Base-by-base conservation (phyloP, 805 yeast genomes). In the Torulaspora quercuum region DNA sequence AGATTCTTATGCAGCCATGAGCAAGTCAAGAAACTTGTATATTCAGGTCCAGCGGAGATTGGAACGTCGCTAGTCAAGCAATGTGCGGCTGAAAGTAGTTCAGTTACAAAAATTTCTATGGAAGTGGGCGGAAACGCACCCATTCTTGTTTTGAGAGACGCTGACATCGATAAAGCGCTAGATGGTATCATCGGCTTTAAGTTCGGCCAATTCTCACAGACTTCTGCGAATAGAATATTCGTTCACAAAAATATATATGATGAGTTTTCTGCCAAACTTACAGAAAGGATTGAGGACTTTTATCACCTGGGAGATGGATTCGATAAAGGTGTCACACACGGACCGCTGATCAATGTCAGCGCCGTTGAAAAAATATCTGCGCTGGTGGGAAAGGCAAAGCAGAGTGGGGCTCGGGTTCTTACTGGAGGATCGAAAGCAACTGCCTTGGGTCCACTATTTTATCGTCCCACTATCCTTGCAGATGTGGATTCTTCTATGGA, bases 71-170 rank as follows among this genome's bases (percentile, higher is more conserved):
- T 70, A 49, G 82, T 85, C 54, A 80, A 80, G 76, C 71, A 70
- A 46, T 68, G 72, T 48, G 84, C 86, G 52, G 85, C 87, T 41
- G 74, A 74, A 45, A 66, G 82, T 29, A 67, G 76, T 11, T 72
- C 84, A 1, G 72, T 85, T 62, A 85, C 85, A 69, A 84, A 84
- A 63, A 80, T 82, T 36, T 78, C 89, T 33, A 71, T 85, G 57
- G 95, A 85, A 65, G 74, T 84, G 50, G 94, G 95, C 56, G 95
- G 95, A 60, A 85, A 85, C 65, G 85, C 92, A 44, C 89, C 95
- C 57, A 83, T 83, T 60, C 81, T 85, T 53, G 81, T 85, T 37
- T 79, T 85, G 53, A 71, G 74, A 44, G 95, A 85, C 57, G 87
- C 87, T 35, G 76, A 83, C 55, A 55, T 82, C 36, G 71, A 73